Percentiles rank a stretch among this genome's conserved stretches.
These are phyloP conservation scores for Epithemia pelagica DNA, from an alignment of 108 stramenopile species.

Conservation along the genomic window DNA sequence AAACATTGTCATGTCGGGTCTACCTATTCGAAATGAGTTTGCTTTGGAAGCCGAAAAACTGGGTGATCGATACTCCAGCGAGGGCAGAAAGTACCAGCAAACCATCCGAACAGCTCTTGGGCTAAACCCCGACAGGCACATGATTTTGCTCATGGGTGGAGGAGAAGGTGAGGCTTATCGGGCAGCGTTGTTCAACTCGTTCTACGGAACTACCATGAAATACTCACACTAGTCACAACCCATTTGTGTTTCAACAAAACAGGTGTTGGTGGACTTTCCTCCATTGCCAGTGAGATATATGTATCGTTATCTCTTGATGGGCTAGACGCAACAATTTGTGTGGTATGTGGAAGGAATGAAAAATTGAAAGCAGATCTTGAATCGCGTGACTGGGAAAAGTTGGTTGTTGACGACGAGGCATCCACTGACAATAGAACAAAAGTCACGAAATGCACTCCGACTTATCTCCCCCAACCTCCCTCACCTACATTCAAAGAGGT, in stretches of 20 bases:
- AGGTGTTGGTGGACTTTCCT: constrained; percentile 68
- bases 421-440: not conserved
- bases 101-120: constrained; percentile 39
- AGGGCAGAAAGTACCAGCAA: constrained; percentile 44
- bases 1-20: constrained; percentile 82
- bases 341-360: constrained; percentile 91
- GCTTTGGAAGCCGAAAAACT: constrained; percentile 50
- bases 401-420: constrained; percentile 11
- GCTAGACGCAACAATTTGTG: constrained; percentile 80
- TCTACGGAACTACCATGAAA: not conserved
- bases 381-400: constrained; percentile 49
- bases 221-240: too few species aligned
- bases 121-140: constrained; percentile 42
- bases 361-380: constrained; percentile 59
- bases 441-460: not conserved
- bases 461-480: not conserved
- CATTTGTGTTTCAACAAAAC: not conserved
- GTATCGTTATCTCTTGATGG: constrained; percentile 35
- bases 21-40: constrained; percentile 93
- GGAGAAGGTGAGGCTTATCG: constrained; percentile 78
- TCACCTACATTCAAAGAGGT: not conserved
- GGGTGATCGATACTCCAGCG: constrained; percentile 50
- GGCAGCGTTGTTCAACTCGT: not conserved
- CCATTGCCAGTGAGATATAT: constrained; percentile 74
- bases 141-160: constrained; percentile 91